Conservation (phyloP, 257 asterid species). For the Schizonepeta tenuifolia region DNA sequence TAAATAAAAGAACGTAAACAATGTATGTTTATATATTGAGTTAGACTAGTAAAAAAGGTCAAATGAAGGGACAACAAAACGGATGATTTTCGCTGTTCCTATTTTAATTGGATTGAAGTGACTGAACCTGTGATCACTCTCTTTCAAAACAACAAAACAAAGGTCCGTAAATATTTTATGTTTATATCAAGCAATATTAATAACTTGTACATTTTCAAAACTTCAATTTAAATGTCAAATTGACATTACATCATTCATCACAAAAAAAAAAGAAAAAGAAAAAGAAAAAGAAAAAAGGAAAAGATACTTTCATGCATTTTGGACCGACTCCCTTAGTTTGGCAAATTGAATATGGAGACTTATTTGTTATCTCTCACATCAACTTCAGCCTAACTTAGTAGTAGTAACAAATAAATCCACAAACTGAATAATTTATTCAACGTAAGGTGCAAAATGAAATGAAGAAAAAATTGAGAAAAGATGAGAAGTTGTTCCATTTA, state of each 20-base stretch:
- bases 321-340: not conserved
- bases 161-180: too few relatives aligned
- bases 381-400: not conserved
- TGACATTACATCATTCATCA: not conserved
- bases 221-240: not conserved
- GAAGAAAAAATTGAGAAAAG: not conserved
- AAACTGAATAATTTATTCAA: not conserved
- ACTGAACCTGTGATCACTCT: too few relatives aligned
- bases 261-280: not conserved
- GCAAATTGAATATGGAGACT: not conserved
- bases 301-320: not conserved
- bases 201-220: not conserved
- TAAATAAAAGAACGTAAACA: too few relatives aligned
- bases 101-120: too few relatives aligned
- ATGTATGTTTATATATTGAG: too few relatives aligned
- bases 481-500: constrained; percentile 6
- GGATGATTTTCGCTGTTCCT: too few relatives aligned
- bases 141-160: too few relatives aligned
- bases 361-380: not conserved
- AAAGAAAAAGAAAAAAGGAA: not conserved
- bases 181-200: too few relatives aligned
- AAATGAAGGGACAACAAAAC: too few relatives aligned
- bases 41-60: too few relatives aligned
- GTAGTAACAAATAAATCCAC: not conserved
- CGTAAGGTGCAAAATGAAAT: not conserved